phyloP scores from a whole-genome alignment of 2,329 filamentous ascomycete genomes.

The Lasiodiplodia citricola region DNA sequence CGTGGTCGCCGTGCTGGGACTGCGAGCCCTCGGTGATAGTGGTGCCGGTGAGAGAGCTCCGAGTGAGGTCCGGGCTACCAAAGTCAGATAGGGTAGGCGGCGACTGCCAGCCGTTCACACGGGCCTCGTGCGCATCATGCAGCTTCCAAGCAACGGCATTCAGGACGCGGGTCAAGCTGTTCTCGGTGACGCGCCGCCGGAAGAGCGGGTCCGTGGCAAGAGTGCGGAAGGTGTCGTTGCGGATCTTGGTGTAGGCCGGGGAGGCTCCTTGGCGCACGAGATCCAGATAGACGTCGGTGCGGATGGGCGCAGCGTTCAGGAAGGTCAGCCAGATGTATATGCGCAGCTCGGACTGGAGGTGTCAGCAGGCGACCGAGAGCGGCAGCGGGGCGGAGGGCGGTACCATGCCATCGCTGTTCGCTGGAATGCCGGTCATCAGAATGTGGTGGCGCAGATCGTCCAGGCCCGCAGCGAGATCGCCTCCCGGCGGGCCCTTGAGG shows the following conservation, averaged over 20 bases:
- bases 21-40: slow-evolving; percentile 25
- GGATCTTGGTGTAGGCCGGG: slow-evolving; percentile 94
- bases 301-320: slow-evolving; percentile 82
- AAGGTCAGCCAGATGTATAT: slow-evolving; percentile 97
- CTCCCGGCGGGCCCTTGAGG: slow-evolving; percentile 77
- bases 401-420: slow-evolving; percentile 82
- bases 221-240: slow-evolving; percentile 97
- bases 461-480: slow-evolving; percentile 69
- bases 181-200: slow-evolving; percentile 91
- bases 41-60: slow-evolving; percentile 30
- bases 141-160: slow-evolving; percentile 96
- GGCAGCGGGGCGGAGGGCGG: slow-evolving; percentile 33
- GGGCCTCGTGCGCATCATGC: slow-evolving; percentile 74
- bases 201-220: slow-evolving; percentile 97
- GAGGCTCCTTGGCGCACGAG: slow-evolving; percentile 93
- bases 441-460: slow-evolving; percentile 76
- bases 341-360: slow-evolving; percentile 77
- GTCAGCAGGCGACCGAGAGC: slow-evolving; percentile 19
- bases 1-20: slow-evolving; percentile 27
- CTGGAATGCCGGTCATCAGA: slow-evolving; percentile 75
- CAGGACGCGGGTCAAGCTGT: slow-evolving; percentile 88
- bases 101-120: slow-evolving; percentile 57
- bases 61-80: slow-evolving; percentile 51
- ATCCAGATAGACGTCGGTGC: slow-evolving; percentile 85
- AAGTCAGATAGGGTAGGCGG: slow-evolving; percentile 56